Conservation (phyloP, 2,329 filamentous ascomycete genomes). For the Fusarium sp. region DNA sequence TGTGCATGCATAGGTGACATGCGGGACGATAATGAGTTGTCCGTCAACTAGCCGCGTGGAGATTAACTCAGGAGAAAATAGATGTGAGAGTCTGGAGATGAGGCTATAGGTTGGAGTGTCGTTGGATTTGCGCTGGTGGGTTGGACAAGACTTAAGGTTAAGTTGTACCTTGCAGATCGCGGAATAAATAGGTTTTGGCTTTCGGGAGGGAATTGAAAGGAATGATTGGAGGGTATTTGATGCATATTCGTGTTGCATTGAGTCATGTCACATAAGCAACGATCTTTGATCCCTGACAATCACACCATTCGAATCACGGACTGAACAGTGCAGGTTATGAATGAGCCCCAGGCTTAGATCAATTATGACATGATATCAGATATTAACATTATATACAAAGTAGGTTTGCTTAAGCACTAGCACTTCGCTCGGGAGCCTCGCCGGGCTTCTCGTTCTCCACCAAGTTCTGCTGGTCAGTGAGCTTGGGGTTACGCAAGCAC, state of each 20-base stretch:
- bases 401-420: constrained; percentile 11
- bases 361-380: constrained; percentile 28
- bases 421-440: constrained; percentile 14
- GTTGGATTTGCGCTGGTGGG: neutral
- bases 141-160: neutral
- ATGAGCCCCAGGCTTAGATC: constrained; percentile 14
- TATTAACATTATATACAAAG: constrained; percentile 9
- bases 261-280: neutral
- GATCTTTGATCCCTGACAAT: neutral
- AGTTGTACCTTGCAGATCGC: constrained; percentile 8
- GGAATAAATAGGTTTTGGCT: neutral
- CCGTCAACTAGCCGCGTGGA: neutral
- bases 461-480: constrained; percentile 61
- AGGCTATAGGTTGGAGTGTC: neutral
- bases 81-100: neutral
- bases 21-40: constrained; percentile 11
- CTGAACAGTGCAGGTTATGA: too few relatives aligned
- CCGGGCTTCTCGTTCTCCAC: constrained; percentile 51
- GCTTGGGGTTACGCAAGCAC: constrained; percentile 60
- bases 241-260: constrained; percentile 6
- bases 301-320: neutral
- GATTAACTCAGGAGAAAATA: neutral
- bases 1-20: constrained; percentile 9
- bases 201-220: neutral
- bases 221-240: neutral